A percentile compares a stretch with the other conserved stretches of the same genome.
These are phyloP conservation scores for Jamesozyma gamospora DNA, from an alignment of 805 yeast genomes.

Conservation along the genomic window DNA sequence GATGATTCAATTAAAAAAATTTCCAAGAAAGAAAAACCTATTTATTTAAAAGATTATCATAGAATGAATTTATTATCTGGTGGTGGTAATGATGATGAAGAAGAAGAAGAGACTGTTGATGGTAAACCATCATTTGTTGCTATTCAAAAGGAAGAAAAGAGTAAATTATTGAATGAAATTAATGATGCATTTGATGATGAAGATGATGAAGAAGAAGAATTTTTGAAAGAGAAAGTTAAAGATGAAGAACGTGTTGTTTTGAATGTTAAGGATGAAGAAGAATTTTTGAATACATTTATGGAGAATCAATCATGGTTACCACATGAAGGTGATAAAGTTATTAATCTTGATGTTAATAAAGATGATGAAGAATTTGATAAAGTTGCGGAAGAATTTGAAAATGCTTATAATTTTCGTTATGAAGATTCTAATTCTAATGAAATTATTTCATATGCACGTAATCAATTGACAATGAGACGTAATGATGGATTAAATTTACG, in stretches of 20 bases:
- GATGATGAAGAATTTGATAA: slow-evolving; percentile 86
- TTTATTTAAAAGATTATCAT: slow-evolving; percentile 87
- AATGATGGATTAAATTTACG: slow-evolving; percentile 46
- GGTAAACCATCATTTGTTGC: slow-evolving; percentile 55
- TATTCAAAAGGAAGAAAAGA: slow-evolving; percentile 67
- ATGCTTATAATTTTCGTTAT: slow-evolving; percentile 87
- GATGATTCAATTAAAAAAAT: too few species aligned
- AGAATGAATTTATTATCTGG: slow-evolving; percentile 72
- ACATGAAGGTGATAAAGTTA: slow-evolving; percentile 47
- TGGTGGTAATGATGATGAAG: slow-evolving; percentile 44
- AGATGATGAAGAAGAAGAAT: slow-evolving; percentile 34
- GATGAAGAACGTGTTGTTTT: slow-evolving; percentile 30
- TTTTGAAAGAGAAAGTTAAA: slow-evolving; percentile 51
- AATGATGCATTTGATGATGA: slow-evolving; percentile 52
- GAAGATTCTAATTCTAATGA: slow-evolving; percentile 90
- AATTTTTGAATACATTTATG: slow-evolving; percentile 64
- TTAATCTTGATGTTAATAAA: slow-evolving; percentile 37
- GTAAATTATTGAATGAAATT: slow-evolving; percentile 65
- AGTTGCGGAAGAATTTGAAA: slow-evolving; percentile 83
- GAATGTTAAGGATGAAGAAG: slow-evolving; percentile 61
- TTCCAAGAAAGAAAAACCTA: slow-evolving; percentile 53
- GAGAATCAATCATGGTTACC: slow-evolving; percentile 87
- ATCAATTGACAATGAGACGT: slow-evolving; percentile 84
- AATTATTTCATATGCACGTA: slow-evolving; percentile 89
- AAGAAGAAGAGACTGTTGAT: slow-evolving; percentile 34